phyloP scores from a whole-genome alignment of 116 monocot species.

The Zostera marina region DNA sequence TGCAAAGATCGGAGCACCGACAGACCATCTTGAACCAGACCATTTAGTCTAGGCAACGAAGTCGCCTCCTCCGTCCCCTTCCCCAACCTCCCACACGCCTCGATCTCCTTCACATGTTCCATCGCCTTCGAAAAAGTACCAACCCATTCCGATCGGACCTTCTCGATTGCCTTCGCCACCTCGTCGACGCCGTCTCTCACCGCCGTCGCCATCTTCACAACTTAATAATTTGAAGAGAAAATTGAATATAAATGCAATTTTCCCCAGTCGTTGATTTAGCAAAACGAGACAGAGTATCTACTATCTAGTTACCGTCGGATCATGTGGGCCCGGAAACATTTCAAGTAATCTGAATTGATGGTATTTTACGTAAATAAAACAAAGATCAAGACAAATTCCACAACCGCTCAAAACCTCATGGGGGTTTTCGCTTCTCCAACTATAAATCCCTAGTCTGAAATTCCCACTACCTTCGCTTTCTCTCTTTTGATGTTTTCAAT shows the following conservation, averaged over 20 bases:
- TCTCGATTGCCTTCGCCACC: conserved; percentile 33
- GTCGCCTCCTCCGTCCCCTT: conserved; percentile 48
- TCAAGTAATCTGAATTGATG: no score
- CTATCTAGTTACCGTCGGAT: no score
- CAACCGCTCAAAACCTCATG: no score
- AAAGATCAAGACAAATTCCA: no score
- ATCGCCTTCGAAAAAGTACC: conserved; percentile 20
- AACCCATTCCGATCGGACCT: conserved; percentile 48
- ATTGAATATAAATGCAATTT: no score
- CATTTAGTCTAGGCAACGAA: conserved; percentile 64
- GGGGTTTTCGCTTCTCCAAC: background rate
- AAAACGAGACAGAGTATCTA: no score
- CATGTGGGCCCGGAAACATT: no score
- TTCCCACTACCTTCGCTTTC: background rate
- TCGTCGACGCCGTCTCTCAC: conserved; percentile 65
- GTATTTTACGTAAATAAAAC: no score
- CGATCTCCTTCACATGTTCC: conserved; percentile 31
- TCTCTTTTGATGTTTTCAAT: background rate
- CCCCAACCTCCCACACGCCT: conserved; percentile 53
- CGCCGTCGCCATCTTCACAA: background rate
- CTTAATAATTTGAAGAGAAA: no score
- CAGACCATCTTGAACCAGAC: conserved; percentile 54
- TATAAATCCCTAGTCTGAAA: background rate
- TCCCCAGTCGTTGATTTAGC: no score
- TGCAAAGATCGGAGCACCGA: conserved; percentile 57